These are phyloP conservation scores for Thraustochytrium sp. DNA, from an alignment of 352 stramenopile genomes.

Conservation along the genomic window DNA sequence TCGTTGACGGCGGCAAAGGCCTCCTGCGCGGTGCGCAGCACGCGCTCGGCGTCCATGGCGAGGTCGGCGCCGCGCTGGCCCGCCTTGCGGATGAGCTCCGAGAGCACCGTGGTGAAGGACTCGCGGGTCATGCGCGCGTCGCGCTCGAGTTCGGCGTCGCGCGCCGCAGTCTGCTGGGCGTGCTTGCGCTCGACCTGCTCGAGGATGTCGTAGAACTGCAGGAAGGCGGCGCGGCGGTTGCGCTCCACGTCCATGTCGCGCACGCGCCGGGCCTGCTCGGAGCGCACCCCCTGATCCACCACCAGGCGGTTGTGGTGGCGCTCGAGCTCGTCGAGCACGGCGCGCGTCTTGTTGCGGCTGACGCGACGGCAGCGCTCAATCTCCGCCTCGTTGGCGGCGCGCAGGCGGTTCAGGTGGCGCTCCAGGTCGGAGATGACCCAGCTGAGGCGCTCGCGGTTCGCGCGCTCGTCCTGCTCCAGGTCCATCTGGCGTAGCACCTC, in stretches of 20 bases:
- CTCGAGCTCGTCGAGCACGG: constrained; percentile 26
- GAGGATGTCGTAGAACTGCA: constrained; percentile 9
- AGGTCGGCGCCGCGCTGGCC: not conserved
- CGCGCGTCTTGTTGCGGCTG: not conserved
- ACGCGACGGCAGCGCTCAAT: constrained; percentile 16
- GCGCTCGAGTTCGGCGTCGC: constrained; percentile 17
- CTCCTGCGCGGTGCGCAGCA: not conserved
- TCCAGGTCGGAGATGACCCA: not conserved
- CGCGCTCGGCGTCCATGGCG: constrained; percentile 37
- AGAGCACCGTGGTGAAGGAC: not conserved
- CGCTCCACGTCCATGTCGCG: constrained; percentile 20
- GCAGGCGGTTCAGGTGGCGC: constrained; percentile 6
- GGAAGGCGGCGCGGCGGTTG: not conserved
- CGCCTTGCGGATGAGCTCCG: not conserved
- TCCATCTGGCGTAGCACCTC: not conserved
- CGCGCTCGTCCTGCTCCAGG: not conserved
- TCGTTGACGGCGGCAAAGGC: not conserved
- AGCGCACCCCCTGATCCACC: not conserved
- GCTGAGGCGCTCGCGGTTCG: not conserved
- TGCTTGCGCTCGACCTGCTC: constrained; percentile 20
- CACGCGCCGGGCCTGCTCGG: not conserved
- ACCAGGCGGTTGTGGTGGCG: constrained; percentile 23
- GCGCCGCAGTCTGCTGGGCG: not conserved
- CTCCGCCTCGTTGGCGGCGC: not conserved
- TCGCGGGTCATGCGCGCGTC: not conserved